These are phyloP conservation scores for Ceratobasidium papillatum DNA, from an alignment of 1,284 basidiomycete genomes.

Conservation along the genomic window DNA sequence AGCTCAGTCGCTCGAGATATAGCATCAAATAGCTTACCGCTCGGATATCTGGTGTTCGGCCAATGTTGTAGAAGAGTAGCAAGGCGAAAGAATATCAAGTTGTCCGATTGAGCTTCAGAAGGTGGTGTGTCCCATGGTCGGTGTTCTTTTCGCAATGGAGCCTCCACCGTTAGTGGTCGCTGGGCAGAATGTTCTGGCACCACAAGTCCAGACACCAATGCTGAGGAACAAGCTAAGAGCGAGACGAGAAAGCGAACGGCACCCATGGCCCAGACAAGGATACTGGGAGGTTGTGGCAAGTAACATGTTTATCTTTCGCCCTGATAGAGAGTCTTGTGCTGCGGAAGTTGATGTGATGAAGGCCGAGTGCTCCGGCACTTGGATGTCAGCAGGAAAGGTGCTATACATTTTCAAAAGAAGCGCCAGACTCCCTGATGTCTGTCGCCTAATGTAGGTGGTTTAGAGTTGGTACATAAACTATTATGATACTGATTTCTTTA, in stretches of 20 bases:
- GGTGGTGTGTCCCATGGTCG: constrained; percentile 24
- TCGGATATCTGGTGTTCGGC: constrained; percentile 61
- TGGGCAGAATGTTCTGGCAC: not conserved
- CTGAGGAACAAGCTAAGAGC: constrained; percentile 7
- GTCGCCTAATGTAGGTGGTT: too few relatives aligned
- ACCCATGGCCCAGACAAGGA: constrained; percentile 2
- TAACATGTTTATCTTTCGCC: not conserved
- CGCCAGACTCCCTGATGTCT: too few relatives aligned
- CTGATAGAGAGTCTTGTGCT: not conserved
- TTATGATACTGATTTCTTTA: not conserved
- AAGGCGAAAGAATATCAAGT: constrained; percentile 58
- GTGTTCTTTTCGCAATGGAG: not conserved
- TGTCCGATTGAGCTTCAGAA: not conserved
- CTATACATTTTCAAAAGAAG: too few relatives aligned
- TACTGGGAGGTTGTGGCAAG: not conserved
- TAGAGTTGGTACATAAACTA: too few relatives aligned
- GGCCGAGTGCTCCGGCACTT: not conserved
- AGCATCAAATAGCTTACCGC: constrained; percentile 50
- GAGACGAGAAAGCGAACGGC: not conserved
- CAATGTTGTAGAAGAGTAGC: constrained; percentile 59
- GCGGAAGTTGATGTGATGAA: not conserved
- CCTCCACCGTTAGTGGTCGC: not conserved
- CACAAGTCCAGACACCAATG: not conserved
- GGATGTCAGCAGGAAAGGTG: too few relatives aligned
- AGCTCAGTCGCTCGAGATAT: not conserved